Evolutionary conservation across 208 protist genomes (phyloP).

Genomic region (Novymonas esmeraldas): DNA sequence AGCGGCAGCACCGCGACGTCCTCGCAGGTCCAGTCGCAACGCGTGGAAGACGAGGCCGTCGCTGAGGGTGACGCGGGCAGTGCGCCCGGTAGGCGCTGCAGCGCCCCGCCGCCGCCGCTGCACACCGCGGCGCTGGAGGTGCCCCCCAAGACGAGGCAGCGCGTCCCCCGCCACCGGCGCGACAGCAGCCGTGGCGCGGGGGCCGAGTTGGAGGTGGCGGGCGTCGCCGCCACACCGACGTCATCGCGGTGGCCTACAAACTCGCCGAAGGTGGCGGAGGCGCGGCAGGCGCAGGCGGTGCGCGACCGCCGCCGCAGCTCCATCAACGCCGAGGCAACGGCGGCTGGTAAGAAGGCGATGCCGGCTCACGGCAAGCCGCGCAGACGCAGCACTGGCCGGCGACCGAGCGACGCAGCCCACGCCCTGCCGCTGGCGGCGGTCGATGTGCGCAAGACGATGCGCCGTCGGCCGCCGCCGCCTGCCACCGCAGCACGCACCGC

Average conservation of each 20-base stretch:
- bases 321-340: background rate
- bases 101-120: background rate
- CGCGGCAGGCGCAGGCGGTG: conserved; percentile 8
- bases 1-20: background rate
- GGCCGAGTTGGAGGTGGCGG: conserved; percentile 5
- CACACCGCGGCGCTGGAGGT: background rate
- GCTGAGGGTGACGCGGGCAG: background rate
- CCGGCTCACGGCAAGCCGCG: background rate
- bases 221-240: conserved; percentile 11
- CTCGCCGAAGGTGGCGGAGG: conserved; percentile 3
- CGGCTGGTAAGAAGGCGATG: background rate
- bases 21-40: background rate
- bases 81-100: background rate
- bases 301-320: conserved; percentile 15
- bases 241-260: conserved; percentile 1
- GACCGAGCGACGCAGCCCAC: background rate
- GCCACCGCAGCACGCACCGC: too few relatives aligned
- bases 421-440: background rate
- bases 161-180: background rate
- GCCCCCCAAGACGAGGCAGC: conserved; percentile 7
- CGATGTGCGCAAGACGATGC: background rate
- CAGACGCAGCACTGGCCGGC: background rate
- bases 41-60: background rate
- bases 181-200: background rate
- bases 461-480: background rate